A percentile compares a stretch with the other conserved stretches of the same genome.
Evolutionary conservation across 2,329 filamentous ascomycete genomes (phyloP).

Genomic region (Rhytidhysteron rufulum): DNA sequence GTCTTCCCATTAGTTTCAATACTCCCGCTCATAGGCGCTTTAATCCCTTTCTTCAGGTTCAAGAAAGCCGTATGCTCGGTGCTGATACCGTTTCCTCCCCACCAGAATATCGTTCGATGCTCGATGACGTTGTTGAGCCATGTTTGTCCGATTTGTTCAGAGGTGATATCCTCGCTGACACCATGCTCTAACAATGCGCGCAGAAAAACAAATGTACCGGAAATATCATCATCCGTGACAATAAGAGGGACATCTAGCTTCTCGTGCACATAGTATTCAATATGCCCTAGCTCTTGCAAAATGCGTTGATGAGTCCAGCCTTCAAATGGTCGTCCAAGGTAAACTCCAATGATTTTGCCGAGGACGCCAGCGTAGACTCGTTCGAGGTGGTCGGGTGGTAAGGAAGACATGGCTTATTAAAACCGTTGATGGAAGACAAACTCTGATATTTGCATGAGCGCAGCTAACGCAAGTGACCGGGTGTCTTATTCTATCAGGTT

Average conservation of each 20-base stretch:
- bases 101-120: slow-evolving; percentile 34
- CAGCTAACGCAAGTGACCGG: no score
- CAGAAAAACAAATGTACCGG: slow-evolving; percentile 32
- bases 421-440: no score
- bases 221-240: slow-evolving; percentile 10
- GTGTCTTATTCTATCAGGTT: no score
- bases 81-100: slow-evolving; percentile 37
- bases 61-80: slow-evolving; percentile 39
- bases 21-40: slow-evolving; percentile 14
- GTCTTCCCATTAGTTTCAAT: slow-evolving; percentile 9
- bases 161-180: neutral
- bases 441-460: no score
- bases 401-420: no score
- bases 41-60: slow-evolving; percentile 36
- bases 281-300: slow-evolving; percentile 24
- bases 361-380: slow-evolving; percentile 38
- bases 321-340: slow-evolving; percentile 37
- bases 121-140: slow-evolving; percentile 33
- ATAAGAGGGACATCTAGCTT: slow-evolving; percentile 5
- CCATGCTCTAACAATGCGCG: slow-evolving; percentile 22
- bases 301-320: slow-evolving; percentile 36
- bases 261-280: slow-evolving; percentile 7
- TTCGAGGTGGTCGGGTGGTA: slow-evolving; percentile 25
- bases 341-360: slow-evolving; percentile 38
- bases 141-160: slow-evolving; percentile 4